Conservation (phyloP, 352 stramenopile genomes). For the Phytopythium helicoides region DNA sequence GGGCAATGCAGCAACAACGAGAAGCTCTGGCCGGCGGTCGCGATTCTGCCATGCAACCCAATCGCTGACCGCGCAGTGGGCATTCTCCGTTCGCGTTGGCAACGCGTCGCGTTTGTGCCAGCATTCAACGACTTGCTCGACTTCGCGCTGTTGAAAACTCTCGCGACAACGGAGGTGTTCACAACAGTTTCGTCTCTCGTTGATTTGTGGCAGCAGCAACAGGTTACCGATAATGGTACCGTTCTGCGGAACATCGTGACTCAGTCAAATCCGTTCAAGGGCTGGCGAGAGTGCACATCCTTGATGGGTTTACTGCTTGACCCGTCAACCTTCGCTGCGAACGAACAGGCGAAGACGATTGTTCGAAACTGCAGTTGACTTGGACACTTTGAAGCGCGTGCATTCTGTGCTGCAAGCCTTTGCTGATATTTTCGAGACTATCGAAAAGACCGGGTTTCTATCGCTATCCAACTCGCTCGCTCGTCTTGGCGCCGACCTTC, state of each 20-base stretch:
- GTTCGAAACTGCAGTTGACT: conserved; percentile 38
- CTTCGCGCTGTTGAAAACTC: conserved; percentile 41
- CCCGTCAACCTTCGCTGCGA: conserved; percentile 32
- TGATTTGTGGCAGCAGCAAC: conserved; percentile 26
- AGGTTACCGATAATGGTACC: conserved; percentile 17
- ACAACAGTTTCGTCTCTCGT: conserved; percentile 29
- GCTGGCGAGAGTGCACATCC: conserved; percentile 27
- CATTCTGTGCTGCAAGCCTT: conserved; percentile 42
- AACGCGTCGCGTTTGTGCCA: conserved; percentile 32
- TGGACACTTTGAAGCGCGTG: conserved; percentile 35
- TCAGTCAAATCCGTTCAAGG: conserved; percentile 23
- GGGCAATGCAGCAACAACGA: conserved; percentile 20
- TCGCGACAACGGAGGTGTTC: conserved; percentile 34
- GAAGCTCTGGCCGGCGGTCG: conserved; percentile 34
- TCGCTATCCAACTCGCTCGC: conserved; percentile 39
- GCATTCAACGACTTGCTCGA: conserved; percentile 48
- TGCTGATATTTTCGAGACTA: conserved; percentile 19
- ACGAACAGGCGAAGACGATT: conserved; percentile 19
- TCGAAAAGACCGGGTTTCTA: conserved; percentile 12
- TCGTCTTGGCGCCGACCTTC: conserved; percentile 45
- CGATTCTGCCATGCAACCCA: conserved; percentile 41
- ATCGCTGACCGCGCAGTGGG: conserved; percentile 33
- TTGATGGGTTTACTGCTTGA: conserved; percentile 42
- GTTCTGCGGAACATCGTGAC: conserved; percentile 12
- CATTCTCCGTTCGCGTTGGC: conserved; percentile 38